Conservation (phyloP, 345 rosid genomes). For the Dipteronia dyeriana region DNA sequence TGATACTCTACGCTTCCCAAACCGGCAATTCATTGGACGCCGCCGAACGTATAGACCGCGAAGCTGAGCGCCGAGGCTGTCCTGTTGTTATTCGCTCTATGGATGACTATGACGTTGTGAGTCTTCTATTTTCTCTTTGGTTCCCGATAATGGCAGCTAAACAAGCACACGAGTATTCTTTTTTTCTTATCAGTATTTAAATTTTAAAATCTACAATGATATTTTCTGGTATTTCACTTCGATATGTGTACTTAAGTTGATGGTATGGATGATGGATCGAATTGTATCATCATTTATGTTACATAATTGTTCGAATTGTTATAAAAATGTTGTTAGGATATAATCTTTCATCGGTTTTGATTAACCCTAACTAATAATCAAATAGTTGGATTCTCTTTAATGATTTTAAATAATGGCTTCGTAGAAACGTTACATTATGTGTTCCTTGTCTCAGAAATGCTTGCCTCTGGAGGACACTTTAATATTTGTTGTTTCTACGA, state of each 20-base stretch:
- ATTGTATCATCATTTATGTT: background rate
- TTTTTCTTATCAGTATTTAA: background rate
- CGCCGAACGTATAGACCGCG: constrained; percentile 80
- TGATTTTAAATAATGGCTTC: background rate
- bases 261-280: no score
- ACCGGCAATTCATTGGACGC: constrained; percentile 88
- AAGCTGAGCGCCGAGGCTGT: constrained; percentile 79
- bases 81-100: constrained; percentile 45
- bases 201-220: background rate
- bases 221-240: background rate
- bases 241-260: background rate
- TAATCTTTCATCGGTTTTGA: no score
- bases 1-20: constrained; percentile 73
- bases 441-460: constrained; percentile 48
- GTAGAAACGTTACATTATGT: background rate
- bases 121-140: constrained; percentile 11
- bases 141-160: background rate
- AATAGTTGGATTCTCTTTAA: background rate
- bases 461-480: constrained; percentile 55
- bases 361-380: background rate
- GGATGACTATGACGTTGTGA: constrained; percentile 68
- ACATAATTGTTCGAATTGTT: background rate
- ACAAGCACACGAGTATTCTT: no score
- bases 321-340: no score
- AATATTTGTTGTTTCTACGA: constrained; percentile 87